Percentiles rank a stretch among this genome's conserved stretches.
Conservation (phyloP, 208 protist species). For the Acanthamoeba divionensis region DNA sequence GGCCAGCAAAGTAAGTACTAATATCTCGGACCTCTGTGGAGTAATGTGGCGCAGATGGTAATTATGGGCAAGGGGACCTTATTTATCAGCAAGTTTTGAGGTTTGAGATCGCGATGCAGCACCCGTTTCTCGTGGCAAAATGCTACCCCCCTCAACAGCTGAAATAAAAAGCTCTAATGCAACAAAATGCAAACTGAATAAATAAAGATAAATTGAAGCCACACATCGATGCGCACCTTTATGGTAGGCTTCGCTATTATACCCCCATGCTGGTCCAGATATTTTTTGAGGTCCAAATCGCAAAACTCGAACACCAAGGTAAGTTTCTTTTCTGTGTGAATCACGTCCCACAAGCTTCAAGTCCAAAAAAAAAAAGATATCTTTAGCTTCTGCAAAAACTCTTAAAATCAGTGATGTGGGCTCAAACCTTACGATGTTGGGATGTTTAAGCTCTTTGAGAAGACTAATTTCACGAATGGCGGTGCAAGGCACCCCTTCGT, state of each 20-base stretch:
- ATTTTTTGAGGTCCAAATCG: constrained; percentile 84
- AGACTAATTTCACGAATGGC: constrained; percentile 87
- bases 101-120: constrained; percentile 89
- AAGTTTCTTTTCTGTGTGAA: constrained; percentile 79
- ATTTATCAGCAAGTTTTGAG: constrained; percentile 89
- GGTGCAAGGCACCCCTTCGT: constrained; percentile 86
- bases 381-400: background rate
- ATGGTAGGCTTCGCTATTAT: background rate
- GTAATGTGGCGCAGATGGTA: background rate
- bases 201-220: background rate
- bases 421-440: constrained; percentile 79
- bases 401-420: background rate
- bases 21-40: background rate
- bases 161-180: constrained; percentile 78
- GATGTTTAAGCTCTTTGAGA: constrained; percentile 84
- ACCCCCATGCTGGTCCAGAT: constrained; percentile 69
- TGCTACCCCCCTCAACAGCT: constrained; percentile 83
- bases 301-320: constrained; percentile 85
- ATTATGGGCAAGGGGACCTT: background rate
- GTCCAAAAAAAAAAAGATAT: background rate
- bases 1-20: background rate
- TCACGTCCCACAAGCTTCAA: constrained; percentile 75
- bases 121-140: constrained; percentile 87
- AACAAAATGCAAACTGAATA: background rate
- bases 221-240: background rate